Base-by-base conservation (phyloP, 2,329 filamentous ascomycete genomes). In the Penicillium verrucosum region DNA sequence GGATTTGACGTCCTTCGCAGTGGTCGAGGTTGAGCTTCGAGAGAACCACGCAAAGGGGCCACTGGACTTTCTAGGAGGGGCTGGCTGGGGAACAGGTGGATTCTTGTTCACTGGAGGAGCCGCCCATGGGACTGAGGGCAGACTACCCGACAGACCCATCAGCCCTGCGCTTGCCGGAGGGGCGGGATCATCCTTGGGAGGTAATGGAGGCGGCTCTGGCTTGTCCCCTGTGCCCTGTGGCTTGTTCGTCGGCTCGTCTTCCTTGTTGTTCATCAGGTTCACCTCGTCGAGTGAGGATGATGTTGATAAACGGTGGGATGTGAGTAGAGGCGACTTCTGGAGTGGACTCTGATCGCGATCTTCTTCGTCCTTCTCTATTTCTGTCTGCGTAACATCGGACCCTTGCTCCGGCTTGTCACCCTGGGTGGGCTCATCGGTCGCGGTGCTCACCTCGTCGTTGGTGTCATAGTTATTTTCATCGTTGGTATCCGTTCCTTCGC, bases 41-140 rank as follows among this genome's bases (percentile, higher is more conserved):
- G 90, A 90, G 38, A 95, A 82, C 87, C 90, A 93, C 38, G 90
- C 85, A 67, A 96, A 95, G n/a, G 89, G 90, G 64, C 90, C 90
- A 9, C 90, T 92, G 54, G 95, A 83, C 73, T 94, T 96, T 68
- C 91, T 82, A 63, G 78, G 67, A 18, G 77, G 71, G 40, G 71
- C 67, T 4, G 74, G 72, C 21, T 76, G 72, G 43, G 77, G 72
- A 25, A 73, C 71, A 53, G 75, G 57, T 38, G 69, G 61, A 45
- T 69, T 67, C 59, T 73, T 71, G 63, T 73, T 73, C 40, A 68
- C 63, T 21, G 82, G 78, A 41, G 84, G 77, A 38, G 87, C 83
- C 18, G 84, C 86, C 87, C 88, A 90, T 57, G 87, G 86, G 75
- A 90, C 84, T 32, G 89, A 81, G 36, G 89, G 88, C 49, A 94